Evolutionary conservation across 2,329 filamentous ascomycete species (phyloP), one percentile per base, ranked within the genome.

Genomic region (Monilinia vaccinii-corymbosi): DNA sequence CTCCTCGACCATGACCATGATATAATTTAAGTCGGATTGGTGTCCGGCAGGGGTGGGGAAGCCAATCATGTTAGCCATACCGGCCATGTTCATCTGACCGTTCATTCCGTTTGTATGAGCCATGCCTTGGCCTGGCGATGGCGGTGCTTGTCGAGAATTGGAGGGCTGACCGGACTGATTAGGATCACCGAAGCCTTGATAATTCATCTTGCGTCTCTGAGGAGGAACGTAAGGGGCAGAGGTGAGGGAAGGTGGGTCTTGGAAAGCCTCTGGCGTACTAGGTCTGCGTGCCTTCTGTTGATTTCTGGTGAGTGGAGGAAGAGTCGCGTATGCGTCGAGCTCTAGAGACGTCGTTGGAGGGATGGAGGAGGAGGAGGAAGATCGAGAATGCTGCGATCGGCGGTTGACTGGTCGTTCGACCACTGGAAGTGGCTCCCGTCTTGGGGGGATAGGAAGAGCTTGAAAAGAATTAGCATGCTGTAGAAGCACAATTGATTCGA

Each of bases 1-100:
- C 69, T 85, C 82, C 68, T 87, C 84, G 13, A 87, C 84, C 80
- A 87, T 83, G 65, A 78, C 77, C 69, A 86, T 86, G 68, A 87
- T 85, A 72, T 85, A 83, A 69, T 85, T 85, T 62, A 87, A 78
- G 72, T 87, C 84, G 56, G 83, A 80, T 71, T 87, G 83, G 70
- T 87, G 84, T 51, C 83, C 84, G 21, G 84, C 84, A n/a, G 84
- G 84, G 18, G 81, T 84, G 16, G 84, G 83, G 45, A 71, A 69
- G 8, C 70, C 71, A 46, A 67, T 62, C 65, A 70, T 68, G 16
- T 65, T 65, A 34, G 63, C 76, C 51, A 69, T 68, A 13, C 66
- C 66, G 23, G 63, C 76, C 51, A 78, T 76, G 60, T 79, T 77
- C 62, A 76, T 77, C 34, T 68, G 65, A 50, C 66, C 66, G 51